Base-by-base conservation (phyloP, 345 rosid species). In the Eutrema heterophyllum region DNA sequence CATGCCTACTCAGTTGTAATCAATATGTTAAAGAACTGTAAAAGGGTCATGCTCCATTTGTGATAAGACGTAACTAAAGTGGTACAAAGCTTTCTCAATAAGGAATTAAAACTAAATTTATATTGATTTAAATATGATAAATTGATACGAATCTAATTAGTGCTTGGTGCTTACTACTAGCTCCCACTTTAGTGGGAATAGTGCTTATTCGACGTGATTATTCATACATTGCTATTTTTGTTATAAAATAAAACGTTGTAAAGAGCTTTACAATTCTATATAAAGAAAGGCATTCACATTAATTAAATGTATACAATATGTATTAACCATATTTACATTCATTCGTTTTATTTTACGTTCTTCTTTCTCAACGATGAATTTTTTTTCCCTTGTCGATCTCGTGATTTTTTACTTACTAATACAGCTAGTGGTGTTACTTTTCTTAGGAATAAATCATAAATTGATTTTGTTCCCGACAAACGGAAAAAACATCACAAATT, bases 171-270 rank as follows among this genome's bases (percentile, higher is more conserved):
- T 68, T 75, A 68, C 79, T 68, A 60, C 79, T 68, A 60, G 79
- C 70, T 75, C 79, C 79, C 70, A 61, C 74, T 75, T 75, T 35
- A 75, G 45, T 53, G 79, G 79, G 71, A 68, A n/a, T 53, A 45
- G 74, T 76, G 79, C 74, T 69, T 62, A 53, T 69, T 76, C 59
- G 50, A 69, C 75, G 58, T 53, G 56, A 61, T 60, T 60, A 61
- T 60, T 35, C 43, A 44, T 21, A 38, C 70, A 13, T 68, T 60
- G 4, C 44, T 68, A 69, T 10, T 61, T 76, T 53, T 69, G 70
- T 62, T 33, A 52, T 53, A 7, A 29, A 27, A 53, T 27, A 10
- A 61, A 75, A 61, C 55, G 62, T 24, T 21, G 63, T 60, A 59
- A 41, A 75, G 56, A 68, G 74, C 72, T 74, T 58, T 74, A 38